Base-by-base conservation (phyloP, 306 rosid genomes). In the Coriaria nepalensis region DNA sequence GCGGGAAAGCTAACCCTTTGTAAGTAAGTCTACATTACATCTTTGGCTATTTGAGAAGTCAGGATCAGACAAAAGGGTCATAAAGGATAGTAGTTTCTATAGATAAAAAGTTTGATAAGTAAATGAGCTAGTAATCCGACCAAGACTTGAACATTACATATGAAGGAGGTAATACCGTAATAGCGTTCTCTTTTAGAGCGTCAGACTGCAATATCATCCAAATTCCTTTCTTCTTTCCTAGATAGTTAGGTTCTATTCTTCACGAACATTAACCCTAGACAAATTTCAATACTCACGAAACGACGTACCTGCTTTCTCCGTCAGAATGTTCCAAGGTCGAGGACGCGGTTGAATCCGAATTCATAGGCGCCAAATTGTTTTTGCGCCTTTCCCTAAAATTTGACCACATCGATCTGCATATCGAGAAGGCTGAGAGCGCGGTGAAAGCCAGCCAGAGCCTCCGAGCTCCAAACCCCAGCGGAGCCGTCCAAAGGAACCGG, bases 381-480 rank as follows among this genome's bases (percentile, higher is more conserved):
- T 82, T 79, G 20, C 63, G 55, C 58, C 50, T 80, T 42, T 58
- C 71, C 48, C 61, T 67, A 52, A 79, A 78, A 75, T 75, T 76
- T 37, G 55, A 61, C 98, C 96, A 92, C 50, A 79, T 66, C 58
- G 79, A 63, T 9, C 94, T 87, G 59, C 81, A 73, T 44, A 90
- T 63, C 13, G 98, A 90, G 72, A 92, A 82, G 42, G 87, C 87
- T 8, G 98, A 92, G 63, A 92, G 71, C 0, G 98, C 98, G 46
- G 96, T 79, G 67, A 92, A 75, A 2, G 96, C 98, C 29, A 92
- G 57, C 94, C 98, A 92, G 47, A 92, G 76, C 0, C 98, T 79
- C 7, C 94, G 87, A 11, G 96, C 98, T 7, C 96, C 98, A 37
- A 92, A 82, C 0, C 96, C 98, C 6, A 94, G 98, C 36, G 96